These are phyloP conservation scores for Uncinocarpus reesii DNA, from an alignment of 2,329 filamentous ascomycete species.

Conservation along the genomic window DNA sequence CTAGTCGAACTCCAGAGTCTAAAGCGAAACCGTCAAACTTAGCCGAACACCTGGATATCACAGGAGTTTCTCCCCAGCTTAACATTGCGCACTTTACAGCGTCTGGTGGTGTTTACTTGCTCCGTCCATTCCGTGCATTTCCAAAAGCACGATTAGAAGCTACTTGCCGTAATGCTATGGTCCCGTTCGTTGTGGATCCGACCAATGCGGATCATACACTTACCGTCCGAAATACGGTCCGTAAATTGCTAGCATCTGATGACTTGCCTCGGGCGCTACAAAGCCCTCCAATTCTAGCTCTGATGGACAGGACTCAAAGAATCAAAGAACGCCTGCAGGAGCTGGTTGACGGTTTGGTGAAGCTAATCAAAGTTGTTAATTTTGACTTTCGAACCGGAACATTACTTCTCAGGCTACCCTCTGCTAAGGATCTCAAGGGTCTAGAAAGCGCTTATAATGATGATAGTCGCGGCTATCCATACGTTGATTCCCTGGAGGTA, in stretches of 20 bases:
- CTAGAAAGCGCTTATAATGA: slow-evolving; percentile 12
- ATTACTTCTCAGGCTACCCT: slow-evolving; percentile 25
- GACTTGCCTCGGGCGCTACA: slow-evolving; percentile 60
- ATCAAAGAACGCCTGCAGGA: slow-evolving; percentile 40
- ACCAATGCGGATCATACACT: slow-evolving; percentile 71
- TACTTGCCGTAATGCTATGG: slow-evolving; percentile 56
- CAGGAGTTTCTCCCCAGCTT: not conserved
- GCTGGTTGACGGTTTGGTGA: slow-evolving; percentile 47
- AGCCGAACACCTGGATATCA: not conserved
- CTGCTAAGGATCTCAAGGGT: slow-evolving; percentile 13
- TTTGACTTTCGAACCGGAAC: slow-evolving; percentile 29
- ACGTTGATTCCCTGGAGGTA: slow-evolving; percentile 19
- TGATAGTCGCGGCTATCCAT: slow-evolving; percentile 8
- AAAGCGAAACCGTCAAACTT: not conserved
- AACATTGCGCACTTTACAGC: slow-evolving; percentile 18
- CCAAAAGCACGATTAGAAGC: slow-evolving; percentile 55
- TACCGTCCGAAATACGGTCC: slow-evolving; percentile 70
- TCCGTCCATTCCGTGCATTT: slow-evolving; percentile 38
- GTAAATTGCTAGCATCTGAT: slow-evolving; percentile 51
- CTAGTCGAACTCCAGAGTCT: not conserved
- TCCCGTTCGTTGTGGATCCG: slow-evolving; percentile 72
- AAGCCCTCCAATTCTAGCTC: slow-evolving; percentile 51
- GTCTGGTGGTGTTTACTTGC: slow-evolving; percentile 29
- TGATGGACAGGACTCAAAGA: slow-evolving; percentile 46
- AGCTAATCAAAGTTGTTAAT: slow-evolving; percentile 23